A percentile compares a stretch with the other conserved stretches of the same genome.
phyloP scores from a whole-genome alignment of 148 eudicot species.

The Beta vulgaris region DNA sequence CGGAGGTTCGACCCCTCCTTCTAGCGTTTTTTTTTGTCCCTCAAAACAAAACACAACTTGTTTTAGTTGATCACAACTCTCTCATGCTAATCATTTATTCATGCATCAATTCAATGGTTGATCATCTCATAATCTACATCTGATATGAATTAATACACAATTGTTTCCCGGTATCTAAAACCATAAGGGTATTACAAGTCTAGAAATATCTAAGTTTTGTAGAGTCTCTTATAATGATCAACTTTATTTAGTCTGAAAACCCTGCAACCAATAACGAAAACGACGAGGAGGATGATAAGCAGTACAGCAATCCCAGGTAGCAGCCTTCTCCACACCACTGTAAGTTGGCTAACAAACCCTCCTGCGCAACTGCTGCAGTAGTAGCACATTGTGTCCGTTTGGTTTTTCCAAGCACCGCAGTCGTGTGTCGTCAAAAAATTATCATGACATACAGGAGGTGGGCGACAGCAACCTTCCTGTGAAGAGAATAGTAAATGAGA shows the following conservation, averaged over 20 bases:
- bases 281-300: neutral
- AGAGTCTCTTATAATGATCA: conserved; percentile 14
- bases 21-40: conserved; percentile 28
- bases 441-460: conserved; percentile 1
- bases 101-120: no score
- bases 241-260: conserved; percentile 15
- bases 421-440: conserved; percentile 1
- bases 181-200: neutral
- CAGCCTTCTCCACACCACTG: conserved; percentile 13
- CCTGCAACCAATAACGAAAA: conserved; percentile 18
- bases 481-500: neutral
- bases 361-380: conserved; percentile 19
- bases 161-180: neutral
- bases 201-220: neutral
- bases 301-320: conserved; percentile 16
- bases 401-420: conserved; percentile 10
- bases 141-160: no score
- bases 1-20: conserved; percentile 59
- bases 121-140: no score
- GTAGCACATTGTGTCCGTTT: conserved; percentile 19
- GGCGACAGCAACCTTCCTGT: conserved; percentile 24
- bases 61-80: neutral
- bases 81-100: no score
- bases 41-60: neutral
- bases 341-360: conserved; percentile 14